Percentiles rank a stretch among this genome's conserved stretches.
phyloP scores from a whole-genome alignment of 192 early-diverging fungal genomes.

The Entomortierella parvispora region DNA sequence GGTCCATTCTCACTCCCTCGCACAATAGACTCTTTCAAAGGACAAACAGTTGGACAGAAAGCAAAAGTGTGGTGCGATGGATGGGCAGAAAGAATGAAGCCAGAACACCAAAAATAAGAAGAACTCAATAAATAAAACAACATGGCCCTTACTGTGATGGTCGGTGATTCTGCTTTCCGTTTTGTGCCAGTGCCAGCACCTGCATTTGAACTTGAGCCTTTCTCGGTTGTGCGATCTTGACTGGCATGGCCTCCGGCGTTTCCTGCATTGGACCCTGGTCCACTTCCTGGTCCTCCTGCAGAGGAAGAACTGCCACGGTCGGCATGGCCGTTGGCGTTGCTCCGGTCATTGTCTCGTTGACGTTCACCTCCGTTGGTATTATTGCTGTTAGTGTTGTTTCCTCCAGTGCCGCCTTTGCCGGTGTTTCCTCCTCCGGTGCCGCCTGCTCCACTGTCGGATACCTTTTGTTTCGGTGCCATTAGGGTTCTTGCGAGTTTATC shows the following conservation, averaged over 20 bases:
- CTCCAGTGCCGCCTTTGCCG: neutral
- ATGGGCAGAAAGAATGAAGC: too few relatives aligned
- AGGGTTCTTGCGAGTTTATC: neutral
- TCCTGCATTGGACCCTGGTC: neutral
- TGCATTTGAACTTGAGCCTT: constrained; percentile 8
- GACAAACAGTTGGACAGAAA: too few relatives aligned
- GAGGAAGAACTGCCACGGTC: too few relatives aligned
- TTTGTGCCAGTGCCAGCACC: constrained; percentile 12
- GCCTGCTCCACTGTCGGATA: constrained; percentile 10
- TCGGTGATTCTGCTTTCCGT: constrained; percentile 42
- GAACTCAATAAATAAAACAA: neutral
- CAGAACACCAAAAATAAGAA: too few relatives aligned
- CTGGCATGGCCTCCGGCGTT: neutral
- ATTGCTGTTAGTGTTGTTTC: constrained; percentile 6
- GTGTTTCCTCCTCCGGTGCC: constrained; percentile 1
- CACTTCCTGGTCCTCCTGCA: constrained; percentile 10
- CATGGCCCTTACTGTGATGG: constrained; percentile 28
- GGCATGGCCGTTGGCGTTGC: neutral
- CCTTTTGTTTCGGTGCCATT: constrained; percentile 49
- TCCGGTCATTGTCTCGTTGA: neutral
- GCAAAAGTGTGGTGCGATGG: too few relatives aligned
- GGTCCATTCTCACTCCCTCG: too few relatives aligned
- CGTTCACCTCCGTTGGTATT: neutral
- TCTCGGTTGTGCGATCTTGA: constrained; percentile 9
- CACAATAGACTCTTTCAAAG: too few relatives aligned